phyloP scores from a whole-genome alignment of 129 eudicot genomes.

The Chrysanthemum makinoi region DNA sequence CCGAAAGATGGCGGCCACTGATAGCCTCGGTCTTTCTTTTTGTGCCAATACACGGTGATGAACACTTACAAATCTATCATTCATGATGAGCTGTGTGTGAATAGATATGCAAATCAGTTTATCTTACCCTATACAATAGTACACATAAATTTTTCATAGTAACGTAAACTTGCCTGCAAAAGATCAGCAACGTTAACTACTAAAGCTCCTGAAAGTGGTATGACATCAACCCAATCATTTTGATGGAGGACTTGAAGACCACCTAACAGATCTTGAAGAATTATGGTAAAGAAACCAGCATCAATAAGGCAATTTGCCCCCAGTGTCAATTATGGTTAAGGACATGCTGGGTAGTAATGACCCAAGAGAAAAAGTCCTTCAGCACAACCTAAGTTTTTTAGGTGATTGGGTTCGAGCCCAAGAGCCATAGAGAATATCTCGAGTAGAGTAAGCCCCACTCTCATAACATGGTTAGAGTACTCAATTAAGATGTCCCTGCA shows the following conservation, averaged over 20 bases:
- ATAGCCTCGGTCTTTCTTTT: conserved; percentile 37
- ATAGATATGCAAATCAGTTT: not conserved
- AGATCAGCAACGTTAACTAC: conserved; percentile 43
- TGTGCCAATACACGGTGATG: conserved; percentile 47
- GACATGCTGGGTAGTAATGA: conserved; percentile 62
- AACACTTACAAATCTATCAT: conserved; percentile 46
- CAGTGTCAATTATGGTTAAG: conserved; percentile 48
- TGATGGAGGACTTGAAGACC: conserved; percentile 52
- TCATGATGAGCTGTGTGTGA: conserved; percentile 16
- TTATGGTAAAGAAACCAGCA: conserved; percentile 40
- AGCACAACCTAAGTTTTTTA: conserved; percentile 42
- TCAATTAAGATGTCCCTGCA: conserved; percentile 21
- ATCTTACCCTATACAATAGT: no score
- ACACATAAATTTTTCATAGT: no score
- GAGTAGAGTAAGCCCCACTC: conserved; percentile 31
- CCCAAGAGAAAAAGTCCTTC: conserved; percentile 41
- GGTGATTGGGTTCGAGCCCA: conserved; percentile 40
- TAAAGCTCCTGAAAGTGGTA: conserved; percentile 36
- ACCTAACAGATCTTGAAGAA: conserved; percentile 51
- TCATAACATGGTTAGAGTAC: conserved; percentile 30
- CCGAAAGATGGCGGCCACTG: conserved; percentile 47
- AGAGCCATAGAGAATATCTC: conserved; percentile 45
- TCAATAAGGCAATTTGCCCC: conserved; percentile 43
- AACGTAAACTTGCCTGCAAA: conserved; percentile 40
- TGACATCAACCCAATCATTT: conserved; percentile 48